Evolutionary conservation across 106 monocot genomes (phyloP).

Genomic region (Acorus gramineus): DNA sequence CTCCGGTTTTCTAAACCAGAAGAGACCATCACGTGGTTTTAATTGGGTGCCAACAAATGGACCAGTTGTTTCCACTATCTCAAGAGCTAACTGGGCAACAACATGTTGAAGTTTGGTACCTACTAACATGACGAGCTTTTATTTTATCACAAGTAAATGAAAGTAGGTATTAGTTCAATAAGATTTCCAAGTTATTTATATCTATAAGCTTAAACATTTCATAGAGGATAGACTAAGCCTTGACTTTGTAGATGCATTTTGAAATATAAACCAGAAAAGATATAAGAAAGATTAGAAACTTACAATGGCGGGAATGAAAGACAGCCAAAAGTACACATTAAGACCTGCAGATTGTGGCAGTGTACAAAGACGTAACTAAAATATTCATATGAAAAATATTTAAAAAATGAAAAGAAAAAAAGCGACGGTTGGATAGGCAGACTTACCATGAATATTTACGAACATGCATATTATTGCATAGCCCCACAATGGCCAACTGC

Average conservation of each 20-base stretch:
- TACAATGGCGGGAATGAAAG: slow-evolving; percentile 80
- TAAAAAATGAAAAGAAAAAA: not conserved
- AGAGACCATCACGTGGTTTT: slow-evolving; percentile 75
- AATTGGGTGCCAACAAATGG: slow-evolving; percentile 66
- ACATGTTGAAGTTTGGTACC: slow-evolving; percentile 78
- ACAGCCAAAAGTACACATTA: slow-evolving; percentile 84
- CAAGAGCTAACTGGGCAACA: slow-evolving; percentile 70
- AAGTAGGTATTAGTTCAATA: not conserved
- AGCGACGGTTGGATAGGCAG: not conserved
- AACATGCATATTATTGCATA: slow-evolving; percentile 81
- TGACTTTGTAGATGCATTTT: no score
- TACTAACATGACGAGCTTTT: slow-evolving; percentile 68
- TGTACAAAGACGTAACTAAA: no score
- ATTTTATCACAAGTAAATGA: not conserved
- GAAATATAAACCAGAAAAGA: no score
- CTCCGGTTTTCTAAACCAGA: slow-evolving; percentile 83
- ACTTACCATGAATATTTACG: slow-evolving; percentile 73
- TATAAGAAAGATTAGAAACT: slow-evolving; percentile 11
- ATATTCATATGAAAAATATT: slow-evolving; percentile 5
- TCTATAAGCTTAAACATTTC: no score
- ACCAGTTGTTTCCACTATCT: slow-evolving; percentile 46
- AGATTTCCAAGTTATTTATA: no score
- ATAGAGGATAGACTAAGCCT: no score
- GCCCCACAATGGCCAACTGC: slow-evolving; percentile 81
- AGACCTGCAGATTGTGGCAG: slow-evolving; percentile 30